Evolutionary conservation across 257 asterid genomes (phyloP).

Genomic region (Penstemon newberryi): DNA sequence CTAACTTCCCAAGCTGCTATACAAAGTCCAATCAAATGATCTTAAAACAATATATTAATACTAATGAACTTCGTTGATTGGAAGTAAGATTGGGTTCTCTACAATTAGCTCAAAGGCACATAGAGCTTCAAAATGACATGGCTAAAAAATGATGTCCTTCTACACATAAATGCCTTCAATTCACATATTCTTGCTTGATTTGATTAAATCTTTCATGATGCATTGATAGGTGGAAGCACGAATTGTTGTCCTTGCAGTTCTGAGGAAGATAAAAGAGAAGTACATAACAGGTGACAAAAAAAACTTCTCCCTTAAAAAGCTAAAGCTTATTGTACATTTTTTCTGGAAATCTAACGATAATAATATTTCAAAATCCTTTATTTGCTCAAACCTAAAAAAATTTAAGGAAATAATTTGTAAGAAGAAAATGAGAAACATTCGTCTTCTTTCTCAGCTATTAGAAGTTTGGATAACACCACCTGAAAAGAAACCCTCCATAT

Average conservation of each 20-base stretch:
- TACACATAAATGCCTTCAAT: background rate
- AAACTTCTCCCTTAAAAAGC: background rate
- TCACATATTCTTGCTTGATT: constrained; percentile 20
- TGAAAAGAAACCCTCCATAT: background rate
- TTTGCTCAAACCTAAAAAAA: background rate
- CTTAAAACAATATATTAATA: background rate
- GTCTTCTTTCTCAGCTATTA: constrained; percentile 11
- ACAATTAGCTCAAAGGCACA: background rate
- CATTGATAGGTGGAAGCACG: constrained; percentile 84
- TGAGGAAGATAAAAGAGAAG: constrained; percentile 82
- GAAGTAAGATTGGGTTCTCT: background rate
- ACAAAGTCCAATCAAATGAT: constrained; percentile 1
- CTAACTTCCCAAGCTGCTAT: constrained; percentile 12
- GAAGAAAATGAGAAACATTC: background rate
- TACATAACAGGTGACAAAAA: constrained; percentile 52
- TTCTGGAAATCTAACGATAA: constrained; percentile 3
- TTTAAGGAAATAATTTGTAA: background rate
- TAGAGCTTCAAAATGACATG: background rate
- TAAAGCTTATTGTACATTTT: background rate
- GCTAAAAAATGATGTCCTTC: constrained; percentile 6
- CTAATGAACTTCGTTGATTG: background rate
- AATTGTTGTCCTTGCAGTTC: constrained; percentile 83
- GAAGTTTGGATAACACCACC: background rate
- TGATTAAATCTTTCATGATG: constrained; percentile 23
- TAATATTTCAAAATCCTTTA: background rate